Percentiles rank a stretch among this genome's conserved stretches.
Evolutionary conservation across 257 asterid genomes (phyloP).

Genomic region (Forsythia suspensa): DNA sequence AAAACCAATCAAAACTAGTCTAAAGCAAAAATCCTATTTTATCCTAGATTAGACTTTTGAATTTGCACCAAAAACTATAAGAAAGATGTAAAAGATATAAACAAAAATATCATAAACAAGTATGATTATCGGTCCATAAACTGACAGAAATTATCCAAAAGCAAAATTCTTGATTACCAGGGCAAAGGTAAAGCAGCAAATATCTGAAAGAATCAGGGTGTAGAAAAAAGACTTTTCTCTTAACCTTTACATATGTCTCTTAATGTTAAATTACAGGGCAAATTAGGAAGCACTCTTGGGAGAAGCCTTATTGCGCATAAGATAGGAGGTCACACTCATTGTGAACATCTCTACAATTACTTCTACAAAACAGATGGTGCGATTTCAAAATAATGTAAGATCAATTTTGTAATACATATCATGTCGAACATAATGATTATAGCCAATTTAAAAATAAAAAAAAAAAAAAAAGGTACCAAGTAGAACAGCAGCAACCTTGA

Average conservation of each 20-base stretch:
- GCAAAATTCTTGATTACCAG: too few relatives aligned
- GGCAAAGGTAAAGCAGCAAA: not conserved
- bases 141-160: too few relatives aligned
- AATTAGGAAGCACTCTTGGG: slow-evolving; percentile 69
- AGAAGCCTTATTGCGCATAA: slow-evolving; percentile 74
- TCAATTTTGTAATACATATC: not conserved
- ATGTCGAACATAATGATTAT: not conserved
- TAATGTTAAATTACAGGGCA: not conserved
- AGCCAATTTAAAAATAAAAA: not conserved
- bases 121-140: too few relatives aligned
- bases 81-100: too few relatives aligned
- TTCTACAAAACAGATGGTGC: slow-evolving; percentile 41
- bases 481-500: slow-evolving; percentile 37
- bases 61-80: too few relatives aligned
- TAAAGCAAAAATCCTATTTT: too few relatives aligned
- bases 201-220: not conserved
- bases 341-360: slow-evolving; percentile 43
- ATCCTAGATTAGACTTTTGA: too few relatives aligned
- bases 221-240: not conserved
- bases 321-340: slow-evolving; percentile 42
- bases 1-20: too few relatives aligned
- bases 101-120: too few relatives aligned
- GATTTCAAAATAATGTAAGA: not conserved
- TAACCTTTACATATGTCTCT: not conserved
- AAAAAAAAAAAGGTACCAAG: slow-evolving; percentile 44